A percentile compares a stretch with the other conserved stretches of the same genome.
Conservation (phyloP, 345 rosid species). For the Gossypium ekmanianum region DNA sequence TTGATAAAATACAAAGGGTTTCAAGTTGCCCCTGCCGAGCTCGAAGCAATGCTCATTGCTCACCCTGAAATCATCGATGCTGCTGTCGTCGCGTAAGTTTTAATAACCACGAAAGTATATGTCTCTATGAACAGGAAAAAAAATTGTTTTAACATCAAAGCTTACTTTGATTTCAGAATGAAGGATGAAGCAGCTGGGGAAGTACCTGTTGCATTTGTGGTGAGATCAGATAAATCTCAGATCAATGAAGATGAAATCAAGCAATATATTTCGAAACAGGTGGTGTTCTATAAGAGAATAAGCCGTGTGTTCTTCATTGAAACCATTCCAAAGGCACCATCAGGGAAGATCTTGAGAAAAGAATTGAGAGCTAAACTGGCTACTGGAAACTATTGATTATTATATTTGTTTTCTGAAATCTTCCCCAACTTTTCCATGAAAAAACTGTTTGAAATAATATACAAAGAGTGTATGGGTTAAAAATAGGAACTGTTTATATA, state of each 20-base stretch:
- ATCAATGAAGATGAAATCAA: constrained; percentile 60
- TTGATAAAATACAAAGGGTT: constrained; percentile 70
- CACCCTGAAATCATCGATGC: constrained; percentile 55
- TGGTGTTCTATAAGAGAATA: constrained; percentile 66
- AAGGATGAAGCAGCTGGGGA: constrained; percentile 72
- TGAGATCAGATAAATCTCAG: constrained; percentile 43
- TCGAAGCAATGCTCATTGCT: constrained; percentile 53
- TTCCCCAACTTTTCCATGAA: neutral
- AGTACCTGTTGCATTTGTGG: constrained; percentile 71
- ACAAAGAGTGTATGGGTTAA: neutral
- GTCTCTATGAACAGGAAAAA: no score
- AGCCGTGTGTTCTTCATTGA: constrained; percentile 48
- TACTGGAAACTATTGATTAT: constrained; percentile 14
- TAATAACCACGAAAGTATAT: no score
- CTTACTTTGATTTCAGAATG: constrained; percentile 35
- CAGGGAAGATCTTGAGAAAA: constrained; percentile 73
- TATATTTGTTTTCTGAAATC: neutral
- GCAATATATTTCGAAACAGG: constrained; percentile 64
- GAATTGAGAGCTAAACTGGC: constrained; percentile 53
- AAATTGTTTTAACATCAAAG: neutral
- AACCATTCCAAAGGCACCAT: constrained; percentile 68
- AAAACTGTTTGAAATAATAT: neutral
- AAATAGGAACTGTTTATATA: neutral
- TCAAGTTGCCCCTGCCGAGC: constrained; percentile 83
- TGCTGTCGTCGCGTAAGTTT: constrained; percentile 61